These are phyloP conservation scores for Hysterangium stoloniferum DNA, from an alignment of 768 basidiomycete genomes.

Conservation along the genomic window DNA sequence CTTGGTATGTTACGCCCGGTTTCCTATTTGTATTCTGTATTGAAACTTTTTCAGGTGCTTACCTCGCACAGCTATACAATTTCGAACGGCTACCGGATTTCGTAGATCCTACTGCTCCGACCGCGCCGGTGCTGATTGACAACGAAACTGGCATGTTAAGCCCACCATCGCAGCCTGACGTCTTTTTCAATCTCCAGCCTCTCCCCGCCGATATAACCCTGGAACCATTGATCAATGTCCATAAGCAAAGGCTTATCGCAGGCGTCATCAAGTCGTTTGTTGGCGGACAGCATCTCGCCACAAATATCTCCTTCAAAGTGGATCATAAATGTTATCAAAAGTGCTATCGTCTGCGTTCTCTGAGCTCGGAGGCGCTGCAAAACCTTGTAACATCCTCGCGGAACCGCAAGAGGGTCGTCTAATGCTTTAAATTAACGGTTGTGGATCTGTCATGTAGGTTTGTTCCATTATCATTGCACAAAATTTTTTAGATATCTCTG, in stretches of 20 bases:
- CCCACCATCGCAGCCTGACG: slow-evolving; percentile 66
- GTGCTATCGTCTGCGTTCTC: slow-evolving; percentile 62
- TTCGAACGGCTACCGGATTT: slow-evolving; percentile 66
- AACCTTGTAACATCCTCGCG: background rate
- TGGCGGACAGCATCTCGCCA: slow-evolving; percentile 76
- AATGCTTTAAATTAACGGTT: too few species aligned
- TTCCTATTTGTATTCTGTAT: background rate
- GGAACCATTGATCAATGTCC: slow-evolving; percentile 82
- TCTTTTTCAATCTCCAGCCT: slow-evolving; percentile 64
- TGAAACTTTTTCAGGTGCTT: slow-evolving; percentile 45
- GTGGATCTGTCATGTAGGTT: too few species aligned
- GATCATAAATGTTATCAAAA: slow-evolving; percentile 74
- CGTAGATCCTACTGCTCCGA: slow-evolving; percentile 76
- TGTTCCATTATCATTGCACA: too few species aligned
- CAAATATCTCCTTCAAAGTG: slow-evolving; percentile 56
- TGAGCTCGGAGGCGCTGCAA: slow-evolving; percentile 48
- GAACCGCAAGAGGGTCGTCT: background rate
- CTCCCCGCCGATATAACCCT: slow-evolving; percentile 73
- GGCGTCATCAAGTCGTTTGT: slow-evolving; percentile 74
- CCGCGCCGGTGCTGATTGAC: slow-evolving; percentile 59
- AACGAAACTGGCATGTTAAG: slow-evolving; percentile 55
- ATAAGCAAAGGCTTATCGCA: slow-evolving; percentile 80
- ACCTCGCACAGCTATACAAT: slow-evolving; percentile 62
- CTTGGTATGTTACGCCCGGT: slow-evolving; percentile 47
- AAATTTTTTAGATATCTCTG: too few species aligned